Evolutionary conservation across 2,329 filamentous ascomycete species (phyloP).

Genomic region (Colletotrichum lini): DNA sequence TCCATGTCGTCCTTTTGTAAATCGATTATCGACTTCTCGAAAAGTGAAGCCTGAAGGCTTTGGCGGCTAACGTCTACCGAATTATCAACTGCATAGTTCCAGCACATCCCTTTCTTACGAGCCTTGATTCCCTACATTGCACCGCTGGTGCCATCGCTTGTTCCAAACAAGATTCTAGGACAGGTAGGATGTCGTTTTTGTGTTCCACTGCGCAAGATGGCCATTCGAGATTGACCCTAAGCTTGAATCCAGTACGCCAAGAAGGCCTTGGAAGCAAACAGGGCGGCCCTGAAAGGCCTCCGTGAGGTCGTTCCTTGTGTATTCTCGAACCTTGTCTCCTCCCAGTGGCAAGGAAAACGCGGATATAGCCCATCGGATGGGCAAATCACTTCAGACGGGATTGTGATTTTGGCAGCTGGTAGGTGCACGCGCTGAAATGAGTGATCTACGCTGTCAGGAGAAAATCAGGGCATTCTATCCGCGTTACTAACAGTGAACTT

Average conservation of each 20-base stretch:
- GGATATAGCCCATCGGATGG: constrained; percentile 14
- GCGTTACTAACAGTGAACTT: neutral
- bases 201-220: neutral
- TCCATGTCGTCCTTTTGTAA: neutral
- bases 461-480: neutral
- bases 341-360: constrained; percentile 14
- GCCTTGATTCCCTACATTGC: constrained; percentile 22
- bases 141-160: constrained; percentile 5
- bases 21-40: too few species aligned
- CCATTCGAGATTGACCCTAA: neutral
- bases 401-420: constrained; percentile 22
- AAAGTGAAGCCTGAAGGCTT: too few species aligned
- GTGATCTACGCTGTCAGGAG: too few species aligned
- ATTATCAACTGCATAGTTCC: neutral
- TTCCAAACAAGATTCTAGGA: constrained; percentile 27
- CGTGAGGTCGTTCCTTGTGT: neutral
- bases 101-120: constrained; percentile 19
- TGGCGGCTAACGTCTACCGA: too few species aligned
- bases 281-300: neutral
- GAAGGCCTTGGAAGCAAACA: neutral
- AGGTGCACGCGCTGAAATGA: neutral
- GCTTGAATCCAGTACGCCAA: constrained; percentile 6
- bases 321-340: neutral
- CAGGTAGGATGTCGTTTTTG: neutral
- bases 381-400: constrained; percentile 22